These are phyloP conservation scores for Backusella psychrophila DNA, from an alignment of 192 early-diverging fungal species.

Conservation along the genomic window DNA sequence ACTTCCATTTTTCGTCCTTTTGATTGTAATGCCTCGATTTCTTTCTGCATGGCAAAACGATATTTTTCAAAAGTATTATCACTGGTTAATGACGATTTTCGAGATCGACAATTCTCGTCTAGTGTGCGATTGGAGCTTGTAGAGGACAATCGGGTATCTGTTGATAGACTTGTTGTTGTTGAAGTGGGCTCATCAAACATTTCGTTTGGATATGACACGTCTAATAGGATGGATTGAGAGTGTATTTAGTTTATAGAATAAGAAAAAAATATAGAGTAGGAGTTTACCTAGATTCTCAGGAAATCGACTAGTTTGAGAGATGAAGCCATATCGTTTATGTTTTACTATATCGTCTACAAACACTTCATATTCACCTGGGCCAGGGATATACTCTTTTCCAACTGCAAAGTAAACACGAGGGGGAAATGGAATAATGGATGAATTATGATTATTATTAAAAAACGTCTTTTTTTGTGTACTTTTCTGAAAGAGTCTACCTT, in stretches of 20 bases:
- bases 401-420: slow-evolving; percentile 1
- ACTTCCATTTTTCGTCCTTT: slow-evolving; percentile 20
- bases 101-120: not conserved
- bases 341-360: not conserved
- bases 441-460: slow-evolving; percentile 1
- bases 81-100: not conserved
- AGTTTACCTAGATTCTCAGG: slow-evolving; percentile 7
- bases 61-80: slow-evolving; percentile 22
- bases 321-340: slow-evolving; percentile 5
- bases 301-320: slow-evolving; percentile 11
- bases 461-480: not conserved
- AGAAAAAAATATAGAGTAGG: not conserved
- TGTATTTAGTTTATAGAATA: not conserved
- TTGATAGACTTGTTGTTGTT: slow-evolving; percentile 12
- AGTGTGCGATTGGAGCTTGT: slow-evolving; percentile 12
- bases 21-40: slow-evolving; percentile 18
- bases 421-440: not conserved
- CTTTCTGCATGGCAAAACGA: slow-evolving; percentile 18
- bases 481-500: slow-evolving; percentile 12
- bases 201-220: not conserved
- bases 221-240: not conserved
- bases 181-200: not conserved
- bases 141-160: slow-evolving; percentile 3
- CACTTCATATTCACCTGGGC: slow-evolving; percentile 27
- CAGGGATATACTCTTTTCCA: slow-evolving; percentile 28